Percentiles rank a stretch among this genome's conserved stretches.
These are phyloP conservation scores for Pneumocystis carinii DNA, from an alignment of 1,139 yeast genomes.

Conservation along the genomic window DNA sequence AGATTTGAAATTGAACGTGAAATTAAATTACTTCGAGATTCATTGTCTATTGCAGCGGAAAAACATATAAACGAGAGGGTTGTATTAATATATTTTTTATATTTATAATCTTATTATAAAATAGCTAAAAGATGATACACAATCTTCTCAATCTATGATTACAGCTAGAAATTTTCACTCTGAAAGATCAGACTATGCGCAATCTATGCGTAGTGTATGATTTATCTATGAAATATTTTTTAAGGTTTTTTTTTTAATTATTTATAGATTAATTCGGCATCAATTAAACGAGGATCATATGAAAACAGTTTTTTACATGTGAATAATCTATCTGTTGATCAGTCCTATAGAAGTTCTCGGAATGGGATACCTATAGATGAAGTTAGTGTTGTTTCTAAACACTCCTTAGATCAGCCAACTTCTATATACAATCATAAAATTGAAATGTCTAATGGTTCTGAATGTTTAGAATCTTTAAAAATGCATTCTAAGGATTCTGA, in stretches of 20 bases:
- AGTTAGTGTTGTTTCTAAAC: not conserved
- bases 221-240: not conserved
- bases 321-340: not conserved
- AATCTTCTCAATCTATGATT: not conserved
- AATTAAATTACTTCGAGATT: conserved; percentile 45
- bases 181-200: not conserved
- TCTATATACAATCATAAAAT: not conserved
- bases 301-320: not conserved
- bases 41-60: not conserved
- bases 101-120: not conserved
- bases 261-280: not conserved
- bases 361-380: not conserved
- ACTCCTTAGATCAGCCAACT: not conserved
- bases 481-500: not conserved
- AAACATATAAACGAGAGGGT: not conserved
- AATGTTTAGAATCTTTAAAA: not conserved
- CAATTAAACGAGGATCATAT: not conserved
- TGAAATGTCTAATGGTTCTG: not conserved
- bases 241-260: not conserved
- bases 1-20: conserved; percentile 83
- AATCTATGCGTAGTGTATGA: not conserved
- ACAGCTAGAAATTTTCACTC: not conserved
- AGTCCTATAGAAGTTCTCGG: not conserved
- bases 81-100: not conserved
- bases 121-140: not conserved